These are phyloP conservation scores for Nitzschia sp. DNA, from an alignment of 108 stramenopile genomes.

Conservation along the genomic window DNA sequence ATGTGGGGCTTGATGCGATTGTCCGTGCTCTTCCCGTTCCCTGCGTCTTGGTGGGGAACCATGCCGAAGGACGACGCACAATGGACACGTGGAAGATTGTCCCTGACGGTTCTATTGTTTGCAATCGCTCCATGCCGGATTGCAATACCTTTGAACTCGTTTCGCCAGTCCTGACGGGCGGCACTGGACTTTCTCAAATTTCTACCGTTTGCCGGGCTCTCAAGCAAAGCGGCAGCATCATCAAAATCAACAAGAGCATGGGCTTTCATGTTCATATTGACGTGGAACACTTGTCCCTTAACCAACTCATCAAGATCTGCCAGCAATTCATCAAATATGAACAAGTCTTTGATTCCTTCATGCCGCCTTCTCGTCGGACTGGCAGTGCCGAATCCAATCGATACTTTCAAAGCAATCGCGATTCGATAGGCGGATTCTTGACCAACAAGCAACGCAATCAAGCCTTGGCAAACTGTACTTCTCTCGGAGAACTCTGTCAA, in stretches of 20 bases:
- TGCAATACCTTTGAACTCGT: conserved; percentile 63
- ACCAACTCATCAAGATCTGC: conserved; percentile 59
- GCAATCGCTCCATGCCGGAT: conserved; percentile 34
- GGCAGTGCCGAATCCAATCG: conserved; percentile 33
- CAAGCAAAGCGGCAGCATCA: conserved; percentile 6
- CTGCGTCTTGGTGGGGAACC: too few species aligned
- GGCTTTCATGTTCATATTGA: conserved; percentile 66
- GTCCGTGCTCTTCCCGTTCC: background rate
- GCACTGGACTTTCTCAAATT: conserved; percentile 54
- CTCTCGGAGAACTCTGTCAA: conserved; percentile 23
- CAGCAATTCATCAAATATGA: conserved; percentile 73
- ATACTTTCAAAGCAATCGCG: conserved; percentile 51
- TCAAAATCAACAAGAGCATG: conserved; percentile 47
- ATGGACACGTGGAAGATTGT: conserved; percentile 49
- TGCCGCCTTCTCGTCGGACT: conserved; percentile 55
- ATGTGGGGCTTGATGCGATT: conserved; percentile 1
- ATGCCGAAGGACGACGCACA: too few species aligned
- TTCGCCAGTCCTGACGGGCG: conserved; percentile 52
- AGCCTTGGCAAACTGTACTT: conserved; percentile 35
- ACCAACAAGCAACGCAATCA: conserved; percentile 40
- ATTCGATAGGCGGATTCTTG: conserved; percentile 6
- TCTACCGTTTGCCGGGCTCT: conserved; percentile 41
- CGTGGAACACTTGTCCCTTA: conserved; percentile 27
- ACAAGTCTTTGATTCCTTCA: conserved; percentile 59
- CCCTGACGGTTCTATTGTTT: conserved; percentile 46